These are phyloP conservation scores for Aspergillus jensenii DNA, from an alignment of 2,329 filamentous ascomycete genomes.

Conservation along the genomic window DNA sequence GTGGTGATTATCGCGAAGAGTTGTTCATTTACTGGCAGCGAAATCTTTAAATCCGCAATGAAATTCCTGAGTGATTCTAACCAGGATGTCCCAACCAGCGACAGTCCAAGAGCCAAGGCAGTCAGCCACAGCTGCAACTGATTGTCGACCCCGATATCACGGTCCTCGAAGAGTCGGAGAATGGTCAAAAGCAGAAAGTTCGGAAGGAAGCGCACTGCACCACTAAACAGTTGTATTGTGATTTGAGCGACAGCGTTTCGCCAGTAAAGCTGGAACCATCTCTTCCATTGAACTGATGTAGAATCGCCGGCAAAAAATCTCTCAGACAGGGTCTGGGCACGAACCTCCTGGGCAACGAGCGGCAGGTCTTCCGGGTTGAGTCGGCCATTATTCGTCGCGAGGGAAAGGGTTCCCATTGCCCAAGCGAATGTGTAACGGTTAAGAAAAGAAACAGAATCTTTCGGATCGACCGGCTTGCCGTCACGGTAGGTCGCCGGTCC, in stretches of 20 bases:
- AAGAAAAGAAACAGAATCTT: constrained; percentile 61
- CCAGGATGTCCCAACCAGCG: constrained; percentile 56
- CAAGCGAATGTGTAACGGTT: constrained; percentile 65
- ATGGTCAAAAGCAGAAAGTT: constrained; percentile 67
- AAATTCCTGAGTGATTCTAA: constrained; percentile 51
- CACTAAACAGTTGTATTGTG: constrained; percentile 53
- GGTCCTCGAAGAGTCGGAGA: constrained; percentile 63
- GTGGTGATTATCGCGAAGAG: constrained; percentile 70
- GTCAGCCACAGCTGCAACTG: constrained; percentile 58
- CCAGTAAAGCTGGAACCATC: constrained; percentile 59
- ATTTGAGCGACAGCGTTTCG: constrained; percentile 58
- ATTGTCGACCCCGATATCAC: constrained; percentile 47
- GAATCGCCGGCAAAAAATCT: constrained; percentile 2
- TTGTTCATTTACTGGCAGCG: constrained; percentile 64
- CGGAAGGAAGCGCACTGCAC: constrained; percentile 64
- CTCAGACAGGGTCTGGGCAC: constrained; percentile 45
- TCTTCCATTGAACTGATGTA: constrained; percentile 53
- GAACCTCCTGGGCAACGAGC: constrained; percentile 55
- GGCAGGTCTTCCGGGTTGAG: constrained; percentile 64
- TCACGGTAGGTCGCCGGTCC: constrained; percentile 64
- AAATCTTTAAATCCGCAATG: constrained; percentile 11
- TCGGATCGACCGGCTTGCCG: constrained; percentile 59
- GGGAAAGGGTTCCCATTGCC: constrained; percentile 54
- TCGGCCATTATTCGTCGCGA: constrained; percentile 59
- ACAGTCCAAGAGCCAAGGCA: constrained; percentile 56